Evolutionary conservation across 768 basidiomycete genomes (phyloP).

Genomic region (Mycena crocata): DNA sequence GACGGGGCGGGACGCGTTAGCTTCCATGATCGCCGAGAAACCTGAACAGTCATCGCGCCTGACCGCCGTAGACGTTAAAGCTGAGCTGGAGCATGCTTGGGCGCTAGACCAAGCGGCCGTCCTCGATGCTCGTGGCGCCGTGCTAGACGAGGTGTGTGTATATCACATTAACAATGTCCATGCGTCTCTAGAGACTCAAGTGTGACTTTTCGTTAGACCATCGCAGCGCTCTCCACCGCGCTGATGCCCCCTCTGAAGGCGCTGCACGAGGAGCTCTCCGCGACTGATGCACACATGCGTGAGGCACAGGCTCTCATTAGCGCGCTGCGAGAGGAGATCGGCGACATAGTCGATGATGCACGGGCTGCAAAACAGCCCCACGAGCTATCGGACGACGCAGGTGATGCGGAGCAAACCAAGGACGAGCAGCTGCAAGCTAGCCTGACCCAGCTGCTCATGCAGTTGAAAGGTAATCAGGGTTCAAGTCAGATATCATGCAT

Average conservation of each 20-base stretch:
- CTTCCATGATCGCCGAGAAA: conserved; percentile 1
- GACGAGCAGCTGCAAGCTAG: conserved; percentile 32
- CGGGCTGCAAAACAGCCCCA: not conserved
- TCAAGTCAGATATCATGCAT: not conserved
- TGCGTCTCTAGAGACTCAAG: not conserved
- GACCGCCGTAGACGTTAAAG: conserved; percentile 33
- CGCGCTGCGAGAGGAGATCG: conserved; percentile 49
- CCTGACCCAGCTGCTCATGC: conserved; percentile 34
- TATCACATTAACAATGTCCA: not conserved
- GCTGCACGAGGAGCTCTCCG: conserved; percentile 37
- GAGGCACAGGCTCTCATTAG: conserved; percentile 48
- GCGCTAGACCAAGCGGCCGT: conserved; percentile 42
- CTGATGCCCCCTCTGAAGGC: conserved; percentile 39
- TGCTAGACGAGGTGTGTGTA: conserved; percentile 43
- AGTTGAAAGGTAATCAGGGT: conserved; percentile 22
- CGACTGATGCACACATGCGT: conserved; percentile 27
- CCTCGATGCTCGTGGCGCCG: conserved; percentile 36
- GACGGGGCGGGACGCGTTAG: not conserved
- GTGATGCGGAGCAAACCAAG: not conserved
- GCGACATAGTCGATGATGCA: conserved; percentile 37
- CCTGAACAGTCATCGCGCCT: conserved; percentile 1
- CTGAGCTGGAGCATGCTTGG: conserved; percentile 46
- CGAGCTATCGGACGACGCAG: not conserved
- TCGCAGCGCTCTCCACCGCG: conserved; percentile 31
- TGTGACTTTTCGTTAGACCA: conserved; percentile 29